Conservation (phyloP, 2,329 filamentous ascomycete genomes). For the Sporothrix globosa region DNA sequence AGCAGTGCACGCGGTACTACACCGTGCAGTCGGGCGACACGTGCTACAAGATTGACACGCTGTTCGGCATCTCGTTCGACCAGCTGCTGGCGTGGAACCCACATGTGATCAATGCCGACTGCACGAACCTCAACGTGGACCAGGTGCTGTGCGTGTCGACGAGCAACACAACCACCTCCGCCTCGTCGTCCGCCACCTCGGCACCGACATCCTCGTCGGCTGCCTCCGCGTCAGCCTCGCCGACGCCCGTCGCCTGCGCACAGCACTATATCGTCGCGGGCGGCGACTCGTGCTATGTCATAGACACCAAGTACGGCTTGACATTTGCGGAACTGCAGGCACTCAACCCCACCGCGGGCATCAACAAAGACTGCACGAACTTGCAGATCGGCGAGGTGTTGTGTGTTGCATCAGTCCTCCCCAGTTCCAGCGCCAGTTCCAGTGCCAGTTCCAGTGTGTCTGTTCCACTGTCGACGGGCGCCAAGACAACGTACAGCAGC, state of each 20-base stretch:
- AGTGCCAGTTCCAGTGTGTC: neutral
- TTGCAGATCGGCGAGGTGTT: conserved; percentile 9
- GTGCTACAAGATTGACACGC: conserved; percentile 17
- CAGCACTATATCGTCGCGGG: neutral
- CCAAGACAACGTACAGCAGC: neutral
- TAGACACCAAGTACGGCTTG: neutral
- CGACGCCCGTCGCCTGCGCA: neutral
- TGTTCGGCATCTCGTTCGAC: neutral
- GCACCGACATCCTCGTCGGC: neutral
- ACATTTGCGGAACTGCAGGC: neutral
- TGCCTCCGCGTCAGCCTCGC: neutral
- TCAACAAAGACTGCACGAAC: conserved; percentile 6
- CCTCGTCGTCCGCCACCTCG: conserved; percentile 2
- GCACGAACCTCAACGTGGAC: neutral
- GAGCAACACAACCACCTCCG: neutral
- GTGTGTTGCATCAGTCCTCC: neutral
- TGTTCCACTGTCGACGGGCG: neutral
- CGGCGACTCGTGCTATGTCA: conserved; percentile 5
- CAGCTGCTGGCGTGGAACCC: neutral
- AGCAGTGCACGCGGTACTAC: conserved; percentile 4
- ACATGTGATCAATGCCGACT: conserved; percentile 2
- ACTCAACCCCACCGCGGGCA: neutral
- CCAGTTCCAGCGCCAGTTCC: neutral
- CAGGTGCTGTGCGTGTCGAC: conserved; percentile 9
- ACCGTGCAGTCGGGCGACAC: neutral